Evolutionary conservation across 176 grass and related monocot species (phyloP).

Genomic region (Musa beccarii): DNA sequence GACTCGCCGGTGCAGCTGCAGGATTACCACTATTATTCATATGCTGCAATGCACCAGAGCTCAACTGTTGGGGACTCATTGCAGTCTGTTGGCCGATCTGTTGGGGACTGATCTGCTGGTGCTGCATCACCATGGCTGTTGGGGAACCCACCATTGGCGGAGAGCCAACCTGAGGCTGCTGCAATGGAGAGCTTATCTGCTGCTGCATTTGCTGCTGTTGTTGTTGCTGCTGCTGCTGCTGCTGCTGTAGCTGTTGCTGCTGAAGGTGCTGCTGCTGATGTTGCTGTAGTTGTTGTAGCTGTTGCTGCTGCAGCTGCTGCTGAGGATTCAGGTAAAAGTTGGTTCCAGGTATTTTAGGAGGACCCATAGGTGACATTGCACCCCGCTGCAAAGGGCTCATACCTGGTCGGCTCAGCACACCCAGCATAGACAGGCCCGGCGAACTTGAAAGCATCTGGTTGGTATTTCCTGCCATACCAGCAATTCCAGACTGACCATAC

Average conservation of each 20-base stretch:
- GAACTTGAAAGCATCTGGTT: slow-evolving; percentile 63
- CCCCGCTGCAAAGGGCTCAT: slow-evolving; percentile 49
- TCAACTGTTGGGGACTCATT: slow-evolving; percentile 78
- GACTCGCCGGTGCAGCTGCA: slow-evolving; percentile 62
- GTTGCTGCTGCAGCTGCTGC: slow-evolving; percentile 27
- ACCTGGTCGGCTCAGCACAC: slow-evolving; percentile 51
- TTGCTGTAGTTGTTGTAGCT: slow-evolving; percentile 19
- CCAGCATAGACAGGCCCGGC: slow-evolving; percentile 57
- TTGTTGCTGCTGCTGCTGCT: slow-evolving; percentile 1
- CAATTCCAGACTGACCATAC: slow-evolving; percentile 53
- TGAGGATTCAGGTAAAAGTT: slow-evolving; percentile 62
- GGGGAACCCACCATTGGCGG: slow-evolving; percentile 25
- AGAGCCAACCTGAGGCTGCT: slow-evolving; percentile 53
- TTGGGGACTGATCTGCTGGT: slow-evolving; percentile 72
- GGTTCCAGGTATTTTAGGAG: slow-evolving; percentile 71
- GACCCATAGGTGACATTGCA: slow-evolving; percentile 71
- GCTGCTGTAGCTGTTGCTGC: slow-evolving; percentile 29
- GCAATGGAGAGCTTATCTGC: slow-evolving; percentile 54
- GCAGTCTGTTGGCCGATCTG: slow-evolving; percentile 60
- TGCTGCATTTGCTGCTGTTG: not conserved
- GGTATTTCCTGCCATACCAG: slow-evolving; percentile 56
- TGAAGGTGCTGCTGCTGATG: slow-evolving; percentile 20
- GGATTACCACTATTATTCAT: slow-evolving; percentile 41
- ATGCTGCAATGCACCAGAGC: slow-evolving; percentile 62
- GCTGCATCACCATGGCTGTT: slow-evolving; percentile 56